Evolutionary conservation across 139 green algal species (phyloP).

Genomic region (Astrephomene gubernaculifera): DNA sequence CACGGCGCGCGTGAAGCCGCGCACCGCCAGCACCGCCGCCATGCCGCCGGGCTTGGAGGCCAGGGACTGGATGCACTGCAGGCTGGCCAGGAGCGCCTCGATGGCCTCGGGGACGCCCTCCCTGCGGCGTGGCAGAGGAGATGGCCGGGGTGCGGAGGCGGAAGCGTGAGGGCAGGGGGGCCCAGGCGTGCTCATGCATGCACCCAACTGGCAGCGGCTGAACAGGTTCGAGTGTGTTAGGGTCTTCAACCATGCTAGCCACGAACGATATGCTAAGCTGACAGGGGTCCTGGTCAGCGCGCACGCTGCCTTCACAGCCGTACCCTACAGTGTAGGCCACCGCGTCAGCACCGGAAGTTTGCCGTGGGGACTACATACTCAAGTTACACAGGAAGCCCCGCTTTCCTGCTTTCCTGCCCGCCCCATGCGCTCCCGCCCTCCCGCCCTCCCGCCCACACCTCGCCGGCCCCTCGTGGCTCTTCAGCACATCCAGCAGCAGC

Average conservation of each 20-base stretch:
- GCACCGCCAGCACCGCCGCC: slow-evolving; percentile 12
- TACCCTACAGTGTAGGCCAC: too few relatives aligned
- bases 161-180: too few relatives aligned
- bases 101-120: slow-evolving; percentile 22
- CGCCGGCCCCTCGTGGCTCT: slow-evolving; percentile 6
- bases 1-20: slow-evolving; percentile 8
- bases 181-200: background rate
- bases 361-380: too few relatives aligned
- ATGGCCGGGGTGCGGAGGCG: too few relatives aligned
- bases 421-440: background rate
- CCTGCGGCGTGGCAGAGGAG: background rate
- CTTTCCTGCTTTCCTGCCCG: background rate
- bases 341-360: too few relatives aligned
- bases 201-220: background rate
- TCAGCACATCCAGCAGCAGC: slow-evolving; percentile 32
- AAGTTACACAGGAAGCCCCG: background rate
- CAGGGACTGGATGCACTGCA: slow-evolving; percentile 41
- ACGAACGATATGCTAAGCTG: too few relatives aligned
- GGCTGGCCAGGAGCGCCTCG: slow-evolving; percentile 22
- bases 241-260: too few relatives aligned
- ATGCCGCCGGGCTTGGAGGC: slow-evolving; percentile 12
- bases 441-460: slow-evolving; percentile 11
- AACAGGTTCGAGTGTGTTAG: too few relatives aligned
- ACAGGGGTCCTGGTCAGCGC: too few relatives aligned
- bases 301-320: too few relatives aligned